phyloP scores from a whole-genome alignment of 1,284 basidiomycete genomes.

The Athelia psychrophila region DNA sequence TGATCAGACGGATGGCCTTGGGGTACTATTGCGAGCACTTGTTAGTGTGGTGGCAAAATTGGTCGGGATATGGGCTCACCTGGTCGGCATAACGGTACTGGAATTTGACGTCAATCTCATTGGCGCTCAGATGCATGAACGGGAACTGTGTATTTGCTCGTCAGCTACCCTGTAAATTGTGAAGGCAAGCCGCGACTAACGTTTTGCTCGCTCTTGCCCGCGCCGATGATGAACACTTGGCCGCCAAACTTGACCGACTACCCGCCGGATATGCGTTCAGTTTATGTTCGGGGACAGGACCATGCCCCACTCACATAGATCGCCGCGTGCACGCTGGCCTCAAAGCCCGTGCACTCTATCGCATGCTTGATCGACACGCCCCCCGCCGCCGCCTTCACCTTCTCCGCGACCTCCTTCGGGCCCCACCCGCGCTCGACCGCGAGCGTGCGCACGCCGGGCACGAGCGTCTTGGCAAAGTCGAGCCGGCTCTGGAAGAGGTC shows the following conservation, averaged over 20 bases:
- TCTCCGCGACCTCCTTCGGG: conserved; percentile 45
- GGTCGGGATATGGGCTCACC: conserved; percentile 30
- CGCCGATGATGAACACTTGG: conserved; percentile 65
- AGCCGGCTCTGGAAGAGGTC: conserved; percentile 81
- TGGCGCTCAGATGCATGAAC: conserved; percentile 66
- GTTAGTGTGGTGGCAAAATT: background rate
- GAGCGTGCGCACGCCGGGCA: conserved; percentile 64
- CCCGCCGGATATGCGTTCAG: background rate
- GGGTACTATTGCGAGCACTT: conserved; percentile 52
- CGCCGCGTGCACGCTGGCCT: conserved; percentile 68
- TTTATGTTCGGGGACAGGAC: background rate
- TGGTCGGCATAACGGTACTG: conserved; percentile 66
- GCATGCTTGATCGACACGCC: conserved; percentile 46
- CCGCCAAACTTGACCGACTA: conserved; percentile 57
- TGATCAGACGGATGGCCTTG: conserved; percentile 77
- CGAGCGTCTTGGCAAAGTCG: conserved; percentile 77
- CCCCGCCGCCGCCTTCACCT: conserved; percentile 46
- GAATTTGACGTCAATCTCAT: conserved; percentile 63
- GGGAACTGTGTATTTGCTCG: conserved; percentile 42
- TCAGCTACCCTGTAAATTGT: background rate
- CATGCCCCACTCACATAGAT: conserved; percentile 56
- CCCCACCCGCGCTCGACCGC: conserved; percentile 42
- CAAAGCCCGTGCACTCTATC: conserved; percentile 78
- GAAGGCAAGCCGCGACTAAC: conserved; percentile 27
- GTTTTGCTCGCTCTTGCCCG: conserved; percentile 56